Evolutionary conservation across 2,329 filamentous ascomycete genomes (phyloP), one percentile per base, ranked within the genome.

Genomic region (Talaromyces sp.): DNA sequence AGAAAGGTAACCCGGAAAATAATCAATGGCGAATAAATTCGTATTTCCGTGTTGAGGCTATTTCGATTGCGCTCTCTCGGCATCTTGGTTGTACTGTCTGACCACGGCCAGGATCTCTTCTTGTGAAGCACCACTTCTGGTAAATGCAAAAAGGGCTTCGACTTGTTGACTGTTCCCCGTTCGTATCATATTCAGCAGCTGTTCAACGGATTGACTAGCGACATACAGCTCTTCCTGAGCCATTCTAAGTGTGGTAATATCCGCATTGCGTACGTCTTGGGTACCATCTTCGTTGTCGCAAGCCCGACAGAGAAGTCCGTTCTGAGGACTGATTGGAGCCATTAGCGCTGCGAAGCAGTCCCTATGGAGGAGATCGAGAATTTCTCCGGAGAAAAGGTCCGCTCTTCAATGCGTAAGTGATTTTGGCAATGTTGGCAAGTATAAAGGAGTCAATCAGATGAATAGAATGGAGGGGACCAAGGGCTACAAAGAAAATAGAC

Each of bases 141-240:
- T 14, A 22, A 31, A 19, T 27, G 49, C 61, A 6, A 57, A 39
- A 33, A 63, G 52, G 22, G 50, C 13, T 56, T 63, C 49, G 24
- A 63, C 24, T 11, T 56, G 61, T 19, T 57, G 16, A 9, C 5
- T n/a, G 33, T 57, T 43, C 19, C 49, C 61, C 11, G 37, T 63
- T 47, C 61, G n/a, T 24, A 63, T 57, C 24, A 63, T 39, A 24
- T 57, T 27, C 14, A 63, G 41, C 19, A 63, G 24, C 37, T 63
- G 61, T n/a, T 63, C 61, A 10, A 63, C 49, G 19, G 61, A 49
- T 54, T 62, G 35, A 50, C n/a, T 31, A 16, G 41, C 61, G 39
- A 39, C 27, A 4, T 16, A 22, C 33, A 63, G 50, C 50, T 63
- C 61, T 2, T 63, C 41, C 19, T 45, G 49, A 33, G 61, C 49